Base-by-base conservation (phyloP, 1,284 basidiomycete species). In the Rhodotorula sp. region DNA sequence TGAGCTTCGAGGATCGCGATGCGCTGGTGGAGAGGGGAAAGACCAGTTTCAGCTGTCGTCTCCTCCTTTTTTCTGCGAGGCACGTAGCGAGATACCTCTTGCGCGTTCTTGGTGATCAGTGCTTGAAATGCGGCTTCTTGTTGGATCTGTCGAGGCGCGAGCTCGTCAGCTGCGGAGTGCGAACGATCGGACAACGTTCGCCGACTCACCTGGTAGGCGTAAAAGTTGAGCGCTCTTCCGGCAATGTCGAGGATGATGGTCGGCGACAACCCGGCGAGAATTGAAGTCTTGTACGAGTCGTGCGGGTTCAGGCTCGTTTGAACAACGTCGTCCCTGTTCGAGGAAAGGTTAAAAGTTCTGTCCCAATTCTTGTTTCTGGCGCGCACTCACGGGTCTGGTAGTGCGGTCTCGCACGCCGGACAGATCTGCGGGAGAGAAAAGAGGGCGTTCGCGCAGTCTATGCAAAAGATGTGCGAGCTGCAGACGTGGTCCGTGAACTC, bases 401-500 rank as follows among this genome's bases (percentile, higher is more conserved):
- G 81, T 55, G 85, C 84, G 0, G 89, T 89, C 78, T 92, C 90
- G 78, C 91, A 93, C 29, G 90, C 90, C 75, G 90, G 90, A 79
- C 91, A 92, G 46, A 90, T 82, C 60, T 89, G 85, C 22, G 89
- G 85, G 3, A 85, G 82, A 70, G 86, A 89, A 15, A 93, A 92
- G 26, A 91, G 80, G 75, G 90, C 88, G 78, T 91, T 91, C 30
- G 91, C 91, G 78, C 91, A 92, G 29, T 90, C 88, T 69, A 91
- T 89, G 91, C 74, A 44, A 45, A 70, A 62, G 62, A 72, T 67
- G 59, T 67, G 54, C 54, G 76, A 49, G 67, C 55, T 61, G 54
- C 26, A 3, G 1, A 7, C 0, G 12, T 33, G 6, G 48, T 2
- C 5, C 20, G 42, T 14, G 26, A 24, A 45, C 22, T 14, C 15